Base-by-base conservation (phyloP, 805 yeast genomes). In the Yarrowia yakushimensis region DNA sequence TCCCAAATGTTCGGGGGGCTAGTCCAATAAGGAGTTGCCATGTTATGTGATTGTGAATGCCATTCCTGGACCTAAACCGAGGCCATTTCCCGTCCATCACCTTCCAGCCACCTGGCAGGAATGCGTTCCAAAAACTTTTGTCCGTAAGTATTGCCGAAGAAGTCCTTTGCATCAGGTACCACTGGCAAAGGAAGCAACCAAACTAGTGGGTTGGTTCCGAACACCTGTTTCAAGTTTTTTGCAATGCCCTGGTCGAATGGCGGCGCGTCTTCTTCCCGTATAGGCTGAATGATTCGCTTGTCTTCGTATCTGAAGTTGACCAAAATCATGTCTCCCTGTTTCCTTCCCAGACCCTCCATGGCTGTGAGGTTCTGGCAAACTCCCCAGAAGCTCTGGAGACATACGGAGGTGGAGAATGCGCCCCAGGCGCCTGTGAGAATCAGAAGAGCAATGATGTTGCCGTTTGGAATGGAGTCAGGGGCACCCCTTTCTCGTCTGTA, bases 301-400 rank as follows among this genome's bases (percentile, higher is more conserved):
- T 73, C 73, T 45, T 76, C 70, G 68, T 76, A 76, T 74, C 79
- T 78, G 18, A 74, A 67, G 62, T 74, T 74, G 67, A 78, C 80
- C 12, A 67, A 67, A 1, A 70, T 71, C 27, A 63, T 34, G 54
- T 63, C 65, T 9, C 65, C 72, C 30, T 73, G 69, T 42, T 74
- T 74, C 31, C 74, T 65, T 15, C 78, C 73, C 39, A 85, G 69
- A 34, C 82, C 85, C 65, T 87, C 93, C 12, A 89, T 69, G 0
- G 90, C 80, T 0, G 89, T 82, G 63, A 78, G 73, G 66, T 87
- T 86, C 8, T 65, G 64, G 1, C 66, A 52, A 22, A 86, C 74
- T 68, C 82, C 83, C 46, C 72, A 67, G 2, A 79, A 22, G 64
- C 84, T 85, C 34, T 78, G 74, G 0, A 70, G 66, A 2, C 78